Base-by-base conservation (phyloP, 2,329 filamentous ascomycete genomes). In the Cordyceps sp. region DNA sequence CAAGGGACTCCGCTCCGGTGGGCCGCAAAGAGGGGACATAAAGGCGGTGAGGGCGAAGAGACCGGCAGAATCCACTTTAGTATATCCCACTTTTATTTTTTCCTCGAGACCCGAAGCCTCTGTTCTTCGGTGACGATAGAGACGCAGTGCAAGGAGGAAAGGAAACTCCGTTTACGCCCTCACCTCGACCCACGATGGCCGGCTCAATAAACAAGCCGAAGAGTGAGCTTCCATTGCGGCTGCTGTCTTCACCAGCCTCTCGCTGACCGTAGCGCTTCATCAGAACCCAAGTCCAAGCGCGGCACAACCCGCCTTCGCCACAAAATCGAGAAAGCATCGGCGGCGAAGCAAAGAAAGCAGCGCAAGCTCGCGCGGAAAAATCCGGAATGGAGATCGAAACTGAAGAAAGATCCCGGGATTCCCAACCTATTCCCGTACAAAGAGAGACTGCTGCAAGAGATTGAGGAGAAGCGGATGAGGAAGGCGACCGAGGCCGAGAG, bases 351-450 rank as follows among this genome's bases (percentile, higher is more conserved):
- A 59, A 75, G 77, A 52, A 98, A 98, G 59, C 63, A 75, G 39
- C 78, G 76, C 50, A 96, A 93, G 66, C 66, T 75, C 35, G 84
- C 80, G 34, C 96, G 93, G 64, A 85, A 93, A 73, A 93, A 94
- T 55, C 88, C 90, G 22, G 75, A 93, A 82, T 96, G 90, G 85
- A 75, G 81, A 45, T 86, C 84, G 37, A 82, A 85, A 55, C 54
- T 93, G 44, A 96, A 94, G 72, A 98, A 96, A 63, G 90, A 98
- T 48, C 90, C 88, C 17, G 90, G 90, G 30, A 94, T 98, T 39
- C 90, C 90, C 26, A 98, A 96, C 51, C 61, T 94, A 23, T 98
- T 94, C 61, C 90, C 90, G 1, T 94, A 90, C 67, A 98, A 98
- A 63, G 86, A 94, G 55, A 86, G 80, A 64, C 71, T 98, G 19